phyloP scores from a whole-genome alignment of 176 grass and related monocot species.

The Melocanna baccifera region DNA sequence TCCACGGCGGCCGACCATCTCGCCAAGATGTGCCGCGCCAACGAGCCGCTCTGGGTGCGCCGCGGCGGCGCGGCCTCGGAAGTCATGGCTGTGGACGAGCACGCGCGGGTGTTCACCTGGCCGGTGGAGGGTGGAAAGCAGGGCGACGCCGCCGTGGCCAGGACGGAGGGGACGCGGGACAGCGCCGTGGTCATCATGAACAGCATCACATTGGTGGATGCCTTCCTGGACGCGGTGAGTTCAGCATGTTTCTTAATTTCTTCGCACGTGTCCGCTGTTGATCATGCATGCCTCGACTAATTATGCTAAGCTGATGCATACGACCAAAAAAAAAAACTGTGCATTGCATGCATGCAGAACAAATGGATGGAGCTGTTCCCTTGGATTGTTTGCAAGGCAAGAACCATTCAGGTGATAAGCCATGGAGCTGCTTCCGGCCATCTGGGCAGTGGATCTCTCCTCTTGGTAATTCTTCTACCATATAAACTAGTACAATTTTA shows the following conservation, averaged over 20 bases:
- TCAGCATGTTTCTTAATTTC: not conserved
- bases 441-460: constrained; percentile 65
- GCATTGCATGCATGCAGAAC: constrained; percentile 35
- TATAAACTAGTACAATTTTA: not conserved
- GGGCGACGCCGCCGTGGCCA: not conserved
- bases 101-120: constrained; percentile 61
- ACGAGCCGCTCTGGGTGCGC: constrained; percentile 58
- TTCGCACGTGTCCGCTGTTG: not conserved
- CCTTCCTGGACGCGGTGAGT: constrained; percentile 80
- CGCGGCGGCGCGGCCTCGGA: constrained; percentile 16
- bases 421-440: constrained; percentile 58
- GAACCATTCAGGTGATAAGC: constrained; percentile 73
- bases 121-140: constrained; percentile 58
- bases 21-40: constrained; percentile 51
- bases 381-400: constrained; percentile 71
- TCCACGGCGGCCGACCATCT: constrained; percentile 62
- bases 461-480: constrained; percentile 51
- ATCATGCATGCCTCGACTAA: not conserved
- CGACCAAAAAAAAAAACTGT: not conserved
- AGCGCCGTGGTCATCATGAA: constrained; percentile 88
- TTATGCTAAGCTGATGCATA: not conserved
- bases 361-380: constrained; percentile 99
- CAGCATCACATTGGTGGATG: constrained; percentile 85
- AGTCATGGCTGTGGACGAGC: constrained; percentile 54
- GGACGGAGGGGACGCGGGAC: constrained; percentile 74